Evolutionary conservation across 1,284 basidiomycete genomes (phyloP).

Genomic region (Leccinum subrobustum): DNA sequence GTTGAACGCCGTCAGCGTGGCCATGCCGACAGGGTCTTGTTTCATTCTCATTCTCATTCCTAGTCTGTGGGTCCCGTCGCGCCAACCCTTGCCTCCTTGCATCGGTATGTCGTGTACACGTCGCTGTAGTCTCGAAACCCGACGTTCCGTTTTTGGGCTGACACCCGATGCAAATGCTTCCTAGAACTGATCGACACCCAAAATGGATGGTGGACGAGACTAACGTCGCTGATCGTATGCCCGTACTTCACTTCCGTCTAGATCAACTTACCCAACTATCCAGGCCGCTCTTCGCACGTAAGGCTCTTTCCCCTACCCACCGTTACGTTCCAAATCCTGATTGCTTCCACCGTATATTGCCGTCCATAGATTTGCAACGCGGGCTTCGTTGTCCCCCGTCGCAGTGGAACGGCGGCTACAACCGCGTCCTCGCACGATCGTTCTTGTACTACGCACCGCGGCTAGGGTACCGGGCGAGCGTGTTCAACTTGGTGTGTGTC

Average conservation of each 20-base stretch:
- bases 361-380: conserved; percentile 77
- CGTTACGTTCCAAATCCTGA: background rate
- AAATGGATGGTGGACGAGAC: too few species aligned
- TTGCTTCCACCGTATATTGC: background rate
- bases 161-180: too few species aligned
- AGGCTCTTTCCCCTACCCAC: conserved; percentile 28
- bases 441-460: conserved; percentile 82
- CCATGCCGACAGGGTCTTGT: background rate
- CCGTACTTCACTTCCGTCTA: conserved; percentile 22
- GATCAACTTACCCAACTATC: conserved; percentile 86
- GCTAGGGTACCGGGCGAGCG: conserved; percentile 82
- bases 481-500: conserved; percentile 93
- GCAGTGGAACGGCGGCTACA: conserved; percentile 71
- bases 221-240: background rate
- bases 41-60: background rate
- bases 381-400: conserved; percentile 82
- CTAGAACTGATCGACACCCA: too few species aligned
- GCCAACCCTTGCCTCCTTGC: background rate
- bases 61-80: background rate
- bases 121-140: conserved; percentile 7
- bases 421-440: conserved; percentile 72
- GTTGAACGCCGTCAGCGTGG: conserved; percentile 1
- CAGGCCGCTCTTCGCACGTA: conserved; percentile 90
- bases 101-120: background rate
- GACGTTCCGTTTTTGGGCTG: too few species aligned